Base-by-base conservation (phyloP, 176 grass and related monocot species). In the Ampelocalamus luodianensis region DNA sequence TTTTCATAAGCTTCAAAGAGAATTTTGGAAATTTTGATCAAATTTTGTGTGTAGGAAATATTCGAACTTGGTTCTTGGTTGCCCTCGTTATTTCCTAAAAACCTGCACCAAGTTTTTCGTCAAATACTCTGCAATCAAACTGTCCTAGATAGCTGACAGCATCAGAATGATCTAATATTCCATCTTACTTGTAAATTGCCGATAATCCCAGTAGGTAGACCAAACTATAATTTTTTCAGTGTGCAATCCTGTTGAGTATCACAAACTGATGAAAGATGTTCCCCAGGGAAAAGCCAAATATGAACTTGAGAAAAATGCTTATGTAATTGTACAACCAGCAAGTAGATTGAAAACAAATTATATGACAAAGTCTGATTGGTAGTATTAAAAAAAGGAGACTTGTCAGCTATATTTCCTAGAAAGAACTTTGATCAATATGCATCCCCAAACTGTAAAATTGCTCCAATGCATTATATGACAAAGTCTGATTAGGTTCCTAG, bases 91-190 rank as follows among this genome's bases (percentile, higher is more conserved):
- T 74, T 83, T 60, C 89, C 89, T 87, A 90, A 81, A 76, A 87
- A 90, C 89, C 89, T 90, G 89, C 89, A 90, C 89, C 79, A 90
- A 87, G 59, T 79, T 56, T 22, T 87, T 68, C 68, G 79, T 90
- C 80, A 90, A 90, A 90, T 87, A 74, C 71, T 79, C 67, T 83
- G 74, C 84, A 90, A 90, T 87, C 74, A 87, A 86, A 82, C 73
- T 83, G 66, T 77, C 84, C 84, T 32, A 77, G 88, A 86, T 82
- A 83, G 84, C 79, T 83, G 79, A 78, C 79, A 77, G 83, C 88
- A 90, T 90, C 88, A 90, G 74, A 90, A 90, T 86, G 88, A 79
- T 90, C 88, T 90, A 81, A 90, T 90, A 86, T 49, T 90, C 88
- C 88, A 87, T 86, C 88, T 90, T 90, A 90, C 88, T 90, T 90